Percentiles rank a stretch among this genome's conserved stretches.
phyloP scores from a whole-genome alignment of 257 asterid species.

The Fraxinus pennsylvanica region DNA sequence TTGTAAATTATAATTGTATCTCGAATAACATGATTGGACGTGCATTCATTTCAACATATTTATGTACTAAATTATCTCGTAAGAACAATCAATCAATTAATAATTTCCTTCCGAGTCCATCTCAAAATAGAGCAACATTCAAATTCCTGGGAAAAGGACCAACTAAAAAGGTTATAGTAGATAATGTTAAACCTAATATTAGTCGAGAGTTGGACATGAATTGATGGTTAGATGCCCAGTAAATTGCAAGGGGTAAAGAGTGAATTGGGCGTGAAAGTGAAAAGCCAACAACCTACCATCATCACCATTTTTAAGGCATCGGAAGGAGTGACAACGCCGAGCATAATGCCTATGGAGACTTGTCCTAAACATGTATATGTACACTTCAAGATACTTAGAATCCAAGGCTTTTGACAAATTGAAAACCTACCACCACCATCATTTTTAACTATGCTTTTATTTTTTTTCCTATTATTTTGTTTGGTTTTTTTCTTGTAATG shows the following conservation, averaged over 20 bases:
- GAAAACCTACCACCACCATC: not conserved
- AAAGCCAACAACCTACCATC: constrained; percentile 31
- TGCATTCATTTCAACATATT: no score
- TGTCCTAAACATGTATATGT: constrained; percentile 6
- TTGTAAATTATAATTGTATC: no score
- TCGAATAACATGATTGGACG: no score
- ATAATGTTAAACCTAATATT: not conserved
- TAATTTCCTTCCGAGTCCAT: not conserved
- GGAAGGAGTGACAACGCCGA: constrained; percentile 11
- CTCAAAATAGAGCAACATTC: not conserved
- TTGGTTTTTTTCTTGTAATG: no score
- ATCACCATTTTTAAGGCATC: constrained; percentile 29
- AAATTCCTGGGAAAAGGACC: not conserved
- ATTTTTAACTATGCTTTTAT: no score
- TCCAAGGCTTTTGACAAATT: not conserved
- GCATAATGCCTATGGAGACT: constrained; percentile 8
- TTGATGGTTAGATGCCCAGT: not conserved
- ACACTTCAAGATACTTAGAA: constrained; percentile 7
- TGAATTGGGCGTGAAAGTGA: constrained; percentile 34
- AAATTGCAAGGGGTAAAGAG: not conserved
- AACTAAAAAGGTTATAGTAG: not conserved
- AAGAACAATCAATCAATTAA: not conserved
- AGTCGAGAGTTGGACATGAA: not conserved
- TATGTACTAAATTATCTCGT: no score
- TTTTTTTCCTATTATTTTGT: no score